Conservation (phyloP, 352 stramenopile genomes). For the Thraustochytrium sp. region DNA sequence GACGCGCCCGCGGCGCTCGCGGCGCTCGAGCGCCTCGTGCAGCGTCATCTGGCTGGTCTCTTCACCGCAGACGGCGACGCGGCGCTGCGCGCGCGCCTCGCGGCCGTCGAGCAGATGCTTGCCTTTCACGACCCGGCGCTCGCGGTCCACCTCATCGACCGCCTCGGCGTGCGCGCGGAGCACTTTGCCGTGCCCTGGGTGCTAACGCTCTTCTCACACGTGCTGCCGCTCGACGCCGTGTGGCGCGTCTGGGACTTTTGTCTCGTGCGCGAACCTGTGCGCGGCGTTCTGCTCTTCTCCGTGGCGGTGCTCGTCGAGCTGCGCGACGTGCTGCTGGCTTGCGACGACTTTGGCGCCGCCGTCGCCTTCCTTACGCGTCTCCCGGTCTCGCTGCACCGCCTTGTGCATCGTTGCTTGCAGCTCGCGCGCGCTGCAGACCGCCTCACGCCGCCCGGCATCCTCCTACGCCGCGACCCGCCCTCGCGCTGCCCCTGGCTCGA, state of each 20-base stretch:
- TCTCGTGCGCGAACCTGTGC: background rate
- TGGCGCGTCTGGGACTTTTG: slow-evolving; percentile 25
- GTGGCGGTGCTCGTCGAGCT: slow-evolving; percentile 26
- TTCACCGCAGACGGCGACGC: background rate
- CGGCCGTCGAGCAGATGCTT: background rate
- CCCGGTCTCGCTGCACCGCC: background rate
- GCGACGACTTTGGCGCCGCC: background rate
- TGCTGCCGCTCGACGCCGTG: background rate
- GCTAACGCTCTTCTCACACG: slow-evolving; percentile 32
- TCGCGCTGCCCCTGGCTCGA: background rate
- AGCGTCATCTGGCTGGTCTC: background rate
- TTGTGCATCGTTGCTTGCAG: background rate
- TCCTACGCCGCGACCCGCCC: no score
- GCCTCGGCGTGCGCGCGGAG: background rate
- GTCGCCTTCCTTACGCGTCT: slow-evolving; percentile 18
- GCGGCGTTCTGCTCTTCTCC: background rate
- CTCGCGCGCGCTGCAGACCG: background rate
- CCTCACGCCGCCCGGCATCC: no score
- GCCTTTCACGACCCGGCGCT: slow-evolving; percentile 7
- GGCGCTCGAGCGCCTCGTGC: background rate
- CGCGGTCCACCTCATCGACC: background rate
- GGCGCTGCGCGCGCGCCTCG: background rate
- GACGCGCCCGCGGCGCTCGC: background rate
- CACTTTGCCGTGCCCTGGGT: slow-evolving; percentile 35
- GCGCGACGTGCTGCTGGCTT: background rate